Evolutionary conservation across 352 stramenopile genomes (phyloP), one percentile per base, ranked within the genome.

Genomic region (Blastocystis sp.): DNA sequence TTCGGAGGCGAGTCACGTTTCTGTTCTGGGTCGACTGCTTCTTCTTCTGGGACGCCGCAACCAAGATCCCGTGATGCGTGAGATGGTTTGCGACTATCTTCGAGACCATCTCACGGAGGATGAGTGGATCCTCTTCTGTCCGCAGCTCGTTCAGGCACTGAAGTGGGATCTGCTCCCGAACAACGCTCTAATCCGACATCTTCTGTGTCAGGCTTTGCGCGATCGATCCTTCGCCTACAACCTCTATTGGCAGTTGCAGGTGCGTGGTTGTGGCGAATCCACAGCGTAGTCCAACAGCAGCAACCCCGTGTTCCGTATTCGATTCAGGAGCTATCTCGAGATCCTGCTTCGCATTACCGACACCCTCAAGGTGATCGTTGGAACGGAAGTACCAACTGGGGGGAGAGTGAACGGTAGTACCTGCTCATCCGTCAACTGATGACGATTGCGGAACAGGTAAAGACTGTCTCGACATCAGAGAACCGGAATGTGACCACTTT

Each of bases 381-480:
- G 46, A 88, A 95, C n/a, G 94, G 92, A 56, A 92, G 93, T 8
- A 92, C 77, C 84, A 92, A 94, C 88, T 92, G 94, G 34, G 76
- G 94, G 16, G 92, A 93, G 71, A 29, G 91, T 92, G 1, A 91
- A 96, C 72, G 94, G 4, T 91, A 94, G 61, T 96, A 93, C 86
- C 90, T 97, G 46, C 48, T 81, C 0, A 94, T 97, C 90, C 94
- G 91, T 65, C 92, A 94, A 78, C 90, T 97, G 0, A 91, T 95
- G 73, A 88, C 88, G 6, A 91, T 95, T 65, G 90, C 92, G 6
- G 81, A 67, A 0, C 79, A 89, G 0, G 89, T 96, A 0, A 94
- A 94, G 81, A 18, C 16, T 0, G 46, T 87, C 38, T 54, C 75
- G 29, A 72, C 6, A 11, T 46, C 87, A 44, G 24, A 84, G 38